Base-by-base conservation (phyloP, 345 rosid genomes). In the Ailanthus altissimus region DNA sequence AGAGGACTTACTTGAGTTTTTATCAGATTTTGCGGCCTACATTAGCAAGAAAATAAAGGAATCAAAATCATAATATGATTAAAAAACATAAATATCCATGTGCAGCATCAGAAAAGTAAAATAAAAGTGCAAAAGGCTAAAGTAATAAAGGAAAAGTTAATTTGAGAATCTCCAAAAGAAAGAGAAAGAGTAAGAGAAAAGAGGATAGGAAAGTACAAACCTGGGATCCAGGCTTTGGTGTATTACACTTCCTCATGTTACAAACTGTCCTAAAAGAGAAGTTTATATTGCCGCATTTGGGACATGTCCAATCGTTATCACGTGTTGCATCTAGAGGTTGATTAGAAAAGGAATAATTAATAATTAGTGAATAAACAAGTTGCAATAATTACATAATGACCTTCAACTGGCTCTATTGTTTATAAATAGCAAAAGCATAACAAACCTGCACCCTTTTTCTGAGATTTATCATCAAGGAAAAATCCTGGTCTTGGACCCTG, bases 191-290 rank as follows among this genome's bases (percentile, higher is more conserved):
- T 32, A 32, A 32, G 38, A 32, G 2, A 32, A 32, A 32, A 32
- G 38, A 32, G 38, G 38, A 32, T 32, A 76, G 61, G 70, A 63
- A 9, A 76, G 76, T 68, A 84, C 88, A 79, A 81, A 97, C 99
- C 98, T 92, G 97, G 66, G 97, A 84, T 46, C 93, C 98, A 46
- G 98, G 99, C 88, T 91, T 96, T 51, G 98, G 95, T 13, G 98
- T 96, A 81, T 90, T 96, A 91, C 99, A 96, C 81, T 93, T 96
- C 83, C 99, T 89, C 99, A 96, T 96, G 90, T 96, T 96, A 86
- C 99, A 96, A 80, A 94, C 86, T 72, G 86, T 86, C 86, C 99
- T 88, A 73, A 94, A 96, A 43, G 99, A 96, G 81, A 96, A 96
- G 86, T 96, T 96, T 60, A 96, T 82, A 76, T 96, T 96, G 57